These are phyloP conservation scores for Yamadazyma buinensis DNA, from an alignment of 1,139 yeast genomes.

Conservation along the genomic window DNA sequence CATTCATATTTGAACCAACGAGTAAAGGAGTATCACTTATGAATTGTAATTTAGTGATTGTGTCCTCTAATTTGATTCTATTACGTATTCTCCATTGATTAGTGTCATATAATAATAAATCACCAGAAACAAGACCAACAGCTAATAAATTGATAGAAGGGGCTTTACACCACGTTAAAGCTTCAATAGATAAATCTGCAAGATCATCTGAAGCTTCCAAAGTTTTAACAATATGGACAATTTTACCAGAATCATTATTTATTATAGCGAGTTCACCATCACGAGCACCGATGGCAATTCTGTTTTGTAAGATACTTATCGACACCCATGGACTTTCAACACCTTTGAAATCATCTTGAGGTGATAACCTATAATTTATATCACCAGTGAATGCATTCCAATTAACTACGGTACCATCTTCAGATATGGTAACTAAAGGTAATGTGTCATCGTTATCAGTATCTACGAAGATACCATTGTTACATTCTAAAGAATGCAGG, in stretches of 20 bases:
- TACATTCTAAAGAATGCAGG: slow-evolving; percentile 75
- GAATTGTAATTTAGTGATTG: slow-evolving; percentile 78
- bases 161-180: slow-evolving; percentile 73
- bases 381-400: slow-evolving; percentile 88
- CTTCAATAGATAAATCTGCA: slow-evolving; percentile 80
- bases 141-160: slow-evolving; percentile 63
- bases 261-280: slow-evolving; percentile 81
- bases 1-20: slow-evolving; percentile 78
- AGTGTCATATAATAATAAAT: slow-evolving; percentile 74
- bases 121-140: slow-evolving; percentile 87
- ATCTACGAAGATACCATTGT: slow-evolving; percentile 69
- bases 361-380: slow-evolving; percentile 60
- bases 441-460: slow-evolving; percentile 59
- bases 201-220: slow-evolving; percentile 60
- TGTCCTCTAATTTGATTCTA: slow-evolving; percentile 65
- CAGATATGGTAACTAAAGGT: slow-evolving; percentile 73
- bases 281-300: slow-evolving; percentile 74
- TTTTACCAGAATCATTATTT: slow-evolving; percentile 68
- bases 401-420: slow-evolving; percentile 79
- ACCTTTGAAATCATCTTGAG: slow-evolving; percentile 62
- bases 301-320: slow-evolving; percentile 43
- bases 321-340: slow-evolving; percentile 88
- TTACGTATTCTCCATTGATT: slow-evolving; percentile 84
- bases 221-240: slow-evolving; percentile 63
- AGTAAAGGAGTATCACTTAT: slow-evolving; percentile 53